Conservation (phyloP, 257 asterid species). For the Gentiana dahurica region DNA sequence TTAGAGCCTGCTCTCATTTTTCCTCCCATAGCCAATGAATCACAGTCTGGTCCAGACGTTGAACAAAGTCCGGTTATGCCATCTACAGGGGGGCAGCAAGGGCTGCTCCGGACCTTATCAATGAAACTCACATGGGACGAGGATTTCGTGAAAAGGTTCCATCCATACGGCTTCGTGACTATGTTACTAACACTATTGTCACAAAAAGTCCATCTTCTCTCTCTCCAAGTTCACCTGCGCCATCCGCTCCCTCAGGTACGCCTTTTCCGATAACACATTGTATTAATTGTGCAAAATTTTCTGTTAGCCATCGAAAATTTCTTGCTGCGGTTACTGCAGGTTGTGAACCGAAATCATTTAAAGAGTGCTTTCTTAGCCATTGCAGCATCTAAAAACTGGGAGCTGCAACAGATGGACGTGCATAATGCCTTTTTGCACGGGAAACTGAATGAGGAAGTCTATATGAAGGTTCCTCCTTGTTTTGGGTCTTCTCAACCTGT, state of each 20-base stretch:
- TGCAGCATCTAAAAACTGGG: background rate
- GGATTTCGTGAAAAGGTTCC: background rate
- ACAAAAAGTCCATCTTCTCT: background rate
- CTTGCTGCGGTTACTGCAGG: background rate
- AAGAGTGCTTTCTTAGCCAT: background rate
- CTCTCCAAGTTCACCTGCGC: background rate
- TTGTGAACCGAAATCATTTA: background rate
- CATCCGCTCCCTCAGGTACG: background rate
- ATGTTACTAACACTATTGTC: background rate
- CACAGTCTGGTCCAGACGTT: too few species aligned
- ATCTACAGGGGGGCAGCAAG: background rate
- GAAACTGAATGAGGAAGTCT: too few species aligned
- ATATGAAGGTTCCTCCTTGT: too few species aligned
- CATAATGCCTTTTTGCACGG: too few species aligned
- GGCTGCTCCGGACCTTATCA: background rate
- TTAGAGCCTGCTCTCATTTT: too few species aligned
- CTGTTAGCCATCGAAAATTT: background rate
- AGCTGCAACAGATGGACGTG: too few species aligned
- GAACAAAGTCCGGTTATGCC: too few species aligned
- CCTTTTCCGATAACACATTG: background rate
- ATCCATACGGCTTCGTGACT: background rate
- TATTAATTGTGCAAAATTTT: background rate
- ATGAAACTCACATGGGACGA: background rate
- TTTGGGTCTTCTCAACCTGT: background rate
- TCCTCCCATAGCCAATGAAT: too few species aligned